Conservation (phyloP, 2,329 filamentous ascomycete species). For the Lachnellula arida region DNA sequence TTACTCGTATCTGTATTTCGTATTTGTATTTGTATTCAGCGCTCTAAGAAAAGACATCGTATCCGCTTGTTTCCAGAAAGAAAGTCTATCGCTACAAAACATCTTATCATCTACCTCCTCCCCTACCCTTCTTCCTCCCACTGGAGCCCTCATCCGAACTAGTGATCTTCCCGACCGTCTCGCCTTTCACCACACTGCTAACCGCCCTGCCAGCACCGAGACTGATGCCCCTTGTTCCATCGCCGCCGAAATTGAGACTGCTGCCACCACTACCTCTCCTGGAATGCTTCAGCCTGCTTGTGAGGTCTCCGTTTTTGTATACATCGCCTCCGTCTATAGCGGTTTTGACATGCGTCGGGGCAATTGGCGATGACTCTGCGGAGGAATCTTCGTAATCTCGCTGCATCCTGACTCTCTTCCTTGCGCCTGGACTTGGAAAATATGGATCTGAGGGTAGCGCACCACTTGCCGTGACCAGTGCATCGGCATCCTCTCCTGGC, state of each 20-base stretch:
- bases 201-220: slow-evolving; percentile 25
- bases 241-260: slow-evolving; percentile 24
- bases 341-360: slow-evolving; percentile 6
- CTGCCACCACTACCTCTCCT: slow-evolving; percentile 26
- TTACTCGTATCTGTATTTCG: no score
- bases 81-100: no score
- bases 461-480: neutral
- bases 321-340: slow-evolving; percentile 8
- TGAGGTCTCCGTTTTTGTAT: neutral
- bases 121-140: slow-evolving; percentile 1
- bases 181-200: slow-evolving; percentile 16
- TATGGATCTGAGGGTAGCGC: slow-evolving; percentile 1
- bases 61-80: no score
- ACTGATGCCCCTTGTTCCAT: slow-evolving; percentile 22
- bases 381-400: slow-evolving; percentile 21
- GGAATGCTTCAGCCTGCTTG: slow-evolving; percentile 4
- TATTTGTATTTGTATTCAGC: no score
- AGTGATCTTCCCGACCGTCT: slow-evolving; percentile 17
- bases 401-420: slow-evolving; percentile 16
- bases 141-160: slow-evolving; percentile 7
- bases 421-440: slow-evolving; percentile 9
- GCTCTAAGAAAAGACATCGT: no score
- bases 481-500: slow-evolving; percentile 11
- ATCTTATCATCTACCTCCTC: no score
- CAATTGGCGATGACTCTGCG: slow-evolving; percentile 15